phyloP scores from a whole-genome alignment of 2,329 filamentous ascomycete genomes.

The Alternaria brassicicola region DNA sequence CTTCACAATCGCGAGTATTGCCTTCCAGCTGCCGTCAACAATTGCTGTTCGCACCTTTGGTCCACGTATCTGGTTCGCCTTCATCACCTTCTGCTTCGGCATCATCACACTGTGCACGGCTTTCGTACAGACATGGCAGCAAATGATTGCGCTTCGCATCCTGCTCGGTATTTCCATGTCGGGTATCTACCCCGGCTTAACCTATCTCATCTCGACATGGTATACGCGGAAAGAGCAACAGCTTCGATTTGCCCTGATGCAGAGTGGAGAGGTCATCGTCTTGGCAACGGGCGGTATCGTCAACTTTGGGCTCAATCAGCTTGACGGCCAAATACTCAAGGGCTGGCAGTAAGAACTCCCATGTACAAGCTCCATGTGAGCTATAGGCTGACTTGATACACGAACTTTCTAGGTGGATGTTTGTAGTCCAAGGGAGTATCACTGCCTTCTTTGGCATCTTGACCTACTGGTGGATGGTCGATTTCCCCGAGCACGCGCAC shows the following conservation, averaged over 20 bases:
- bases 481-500: conserved; percentile 68
- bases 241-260: conserved; percentile 68
- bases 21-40: conserved; percentile 72
- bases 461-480: conserved; percentile 74
- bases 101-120: conserved; percentile 71
- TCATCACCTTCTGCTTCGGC: conserved; percentile 66
- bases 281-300: conserved; percentile 70
- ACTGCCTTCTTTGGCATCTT: conserved; percentile 62
- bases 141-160: conserved; percentile 72
- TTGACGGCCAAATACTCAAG: conserved; percentile 62
- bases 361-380: neutral
- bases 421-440: conserved; percentile 68
- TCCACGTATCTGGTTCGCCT: conserved; percentile 66
- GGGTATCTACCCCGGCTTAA: conserved; percentile 48
- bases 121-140: conserved; percentile 69
- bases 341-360: conserved; percentile 64
- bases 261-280: conserved; percentile 68
- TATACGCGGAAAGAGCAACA: conserved; percentile 70
- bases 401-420: conserved; percentile 37
- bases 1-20: conserved; percentile 71
- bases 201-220: conserved; percentile 67
- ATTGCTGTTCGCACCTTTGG: conserved; percentile 69
- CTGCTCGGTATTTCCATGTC: conserved; percentile 69
- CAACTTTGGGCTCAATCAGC: conserved; percentile 71
- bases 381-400: neutral